These are phyloP conservation scores for Durusdinium trenchii DNA, from an alignment of 73 alveolate species.

Conservation along the genomic window DNA sequence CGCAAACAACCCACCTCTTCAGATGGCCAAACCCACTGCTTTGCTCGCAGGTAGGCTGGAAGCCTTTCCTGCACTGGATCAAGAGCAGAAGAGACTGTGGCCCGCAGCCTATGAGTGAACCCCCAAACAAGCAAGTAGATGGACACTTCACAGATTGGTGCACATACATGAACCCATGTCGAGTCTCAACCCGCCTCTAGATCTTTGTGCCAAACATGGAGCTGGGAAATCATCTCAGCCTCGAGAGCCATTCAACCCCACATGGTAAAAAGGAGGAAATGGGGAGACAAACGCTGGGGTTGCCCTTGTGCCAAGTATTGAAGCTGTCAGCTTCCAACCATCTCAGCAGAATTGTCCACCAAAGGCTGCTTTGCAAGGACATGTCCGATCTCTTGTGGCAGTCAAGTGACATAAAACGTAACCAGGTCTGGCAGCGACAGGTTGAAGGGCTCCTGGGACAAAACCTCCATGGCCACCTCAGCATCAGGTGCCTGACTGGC, in stretches of 20 bases:
- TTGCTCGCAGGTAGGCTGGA: conserved; percentile 16
- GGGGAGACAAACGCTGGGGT: no score
- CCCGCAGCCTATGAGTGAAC: no score
- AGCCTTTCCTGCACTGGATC: neutral
- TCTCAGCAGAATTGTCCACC: neutral
- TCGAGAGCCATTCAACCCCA: neutral
- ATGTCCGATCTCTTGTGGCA: neutral
- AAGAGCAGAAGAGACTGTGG: neutral
- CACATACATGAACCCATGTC: neutral
- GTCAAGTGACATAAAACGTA: conserved; percentile 51
- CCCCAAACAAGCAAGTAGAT: no score
- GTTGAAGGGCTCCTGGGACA: conserved; percentile 59
- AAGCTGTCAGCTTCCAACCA: no score
- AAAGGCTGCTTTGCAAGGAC: neutral
- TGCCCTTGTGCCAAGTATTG: no score
- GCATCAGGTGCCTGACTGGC: no score
- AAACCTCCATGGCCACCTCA: conserved; percentile 73
- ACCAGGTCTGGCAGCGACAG: conserved; percentile 50
- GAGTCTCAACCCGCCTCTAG: conserved; percentile 23
- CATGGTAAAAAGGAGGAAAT: no score
- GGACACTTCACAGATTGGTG: neutral
- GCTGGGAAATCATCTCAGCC: conserved; percentile 76
- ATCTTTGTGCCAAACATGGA: conserved; percentile 66
- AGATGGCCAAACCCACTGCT: conserved; percentile 33
- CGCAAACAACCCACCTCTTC: conserved; percentile 8